Conservation (phyloP, 108 stramenopile species). For the Conticribra weissflogii region DNA sequence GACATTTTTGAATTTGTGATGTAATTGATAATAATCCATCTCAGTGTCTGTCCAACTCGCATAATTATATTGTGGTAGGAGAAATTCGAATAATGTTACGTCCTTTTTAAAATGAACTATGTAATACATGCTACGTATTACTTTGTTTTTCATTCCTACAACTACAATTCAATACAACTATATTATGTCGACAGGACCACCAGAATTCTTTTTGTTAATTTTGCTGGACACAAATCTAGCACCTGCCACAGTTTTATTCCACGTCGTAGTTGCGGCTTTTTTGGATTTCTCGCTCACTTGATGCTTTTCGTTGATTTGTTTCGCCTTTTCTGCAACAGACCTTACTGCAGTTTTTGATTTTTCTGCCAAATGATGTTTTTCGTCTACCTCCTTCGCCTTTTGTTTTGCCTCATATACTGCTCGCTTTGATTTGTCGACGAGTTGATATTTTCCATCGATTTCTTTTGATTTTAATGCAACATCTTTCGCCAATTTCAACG, state of each 20-base stretch:
- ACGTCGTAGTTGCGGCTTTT: conserved; percentile 23
- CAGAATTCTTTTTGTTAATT: conserved; percentile 3
- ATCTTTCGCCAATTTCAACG: conserved; percentile 22
- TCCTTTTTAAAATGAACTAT: too few relatives aligned
- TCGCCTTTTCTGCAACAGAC: conserved; percentile 41
- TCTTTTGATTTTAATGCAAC: conserved; percentile 44
- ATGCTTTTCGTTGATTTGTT: conserved; percentile 67
- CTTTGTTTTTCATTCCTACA: too few relatives aligned
- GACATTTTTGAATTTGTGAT: too few relatives aligned
- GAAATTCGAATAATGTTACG: too few relatives aligned
- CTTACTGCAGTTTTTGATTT: conserved; percentile 60
- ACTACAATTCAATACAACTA: too few relatives aligned
- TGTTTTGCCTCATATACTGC: conserved; percentile 7
- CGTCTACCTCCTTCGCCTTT: conserved; percentile 52
- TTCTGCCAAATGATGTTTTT: conserved; percentile 75
- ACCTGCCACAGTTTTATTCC: conserved; percentile 7
- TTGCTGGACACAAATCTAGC: conserved; percentile 11
- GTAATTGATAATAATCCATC: too few relatives aligned
- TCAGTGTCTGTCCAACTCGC: too few relatives aligned
- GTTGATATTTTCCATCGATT: conserved; percentile 61
- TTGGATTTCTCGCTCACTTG: conserved; percentile 55
- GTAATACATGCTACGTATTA: too few relatives aligned
- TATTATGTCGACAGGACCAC: background rate
- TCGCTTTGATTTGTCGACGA: conserved; percentile 50
- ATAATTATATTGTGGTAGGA: too few relatives aligned